These are phyloP conservation scores for Agrocybe chaxingu DNA, from an alignment of 768 basidiomycete genomes.

Conservation along the genomic window DNA sequence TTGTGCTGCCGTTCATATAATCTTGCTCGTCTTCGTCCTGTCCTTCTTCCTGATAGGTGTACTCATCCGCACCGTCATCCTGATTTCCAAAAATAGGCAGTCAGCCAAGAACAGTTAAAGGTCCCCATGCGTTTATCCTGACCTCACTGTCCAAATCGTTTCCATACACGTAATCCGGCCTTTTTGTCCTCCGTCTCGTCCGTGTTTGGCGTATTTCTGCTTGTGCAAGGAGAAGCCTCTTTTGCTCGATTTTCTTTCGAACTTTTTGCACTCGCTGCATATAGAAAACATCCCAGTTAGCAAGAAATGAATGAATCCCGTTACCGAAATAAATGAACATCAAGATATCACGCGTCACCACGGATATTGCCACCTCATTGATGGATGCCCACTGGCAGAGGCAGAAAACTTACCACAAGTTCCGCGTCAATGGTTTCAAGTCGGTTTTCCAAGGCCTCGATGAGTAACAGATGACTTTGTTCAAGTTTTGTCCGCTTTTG, in stretches of 20 bases:
- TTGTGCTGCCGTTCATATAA: slow-evolving; percentile 46
- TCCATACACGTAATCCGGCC: slow-evolving; percentile 80
- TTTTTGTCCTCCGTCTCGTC: slow-evolving; percentile 67
- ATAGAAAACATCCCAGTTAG: slow-evolving; percentile 6
- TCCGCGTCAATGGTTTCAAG: slow-evolving; percentile 68
- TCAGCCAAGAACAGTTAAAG: slow-evolving; percentile 19
- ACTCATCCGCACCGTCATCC: slow-evolving; percentile 65
- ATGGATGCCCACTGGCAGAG: slow-evolving; percentile 8
- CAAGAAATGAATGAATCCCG: neutral
- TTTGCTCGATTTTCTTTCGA: slow-evolving; percentile 68
- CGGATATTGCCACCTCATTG: slow-evolving; percentile 6
- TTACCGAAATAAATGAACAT: neutral
- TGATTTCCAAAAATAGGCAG: slow-evolving; percentile 29
- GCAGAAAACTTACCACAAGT: slow-evolving; percentile 53
- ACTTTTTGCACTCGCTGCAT: slow-evolving; percentile 68
- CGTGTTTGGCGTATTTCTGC: slow-evolving; percentile 78
- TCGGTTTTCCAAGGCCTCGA: slow-evolving; percentile 60
- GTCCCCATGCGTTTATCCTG: slow-evolving; percentile 26
- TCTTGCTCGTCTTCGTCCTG: slow-evolving; percentile 62
- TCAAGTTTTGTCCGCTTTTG: slow-evolving; percentile 57
- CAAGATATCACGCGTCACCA: slow-evolving; percentile 3
- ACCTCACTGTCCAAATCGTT: slow-evolving; percentile 65
- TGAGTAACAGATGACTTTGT: slow-evolving; percentile 56
- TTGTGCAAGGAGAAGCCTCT: slow-evolving; percentile 61
- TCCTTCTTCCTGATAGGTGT: slow-evolving; percentile 61